These are phyloP conservation scores for Elongisporangium prolatum DNA, from an alignment of 352 stramenopile species.

Conservation along the genomic window DNA sequence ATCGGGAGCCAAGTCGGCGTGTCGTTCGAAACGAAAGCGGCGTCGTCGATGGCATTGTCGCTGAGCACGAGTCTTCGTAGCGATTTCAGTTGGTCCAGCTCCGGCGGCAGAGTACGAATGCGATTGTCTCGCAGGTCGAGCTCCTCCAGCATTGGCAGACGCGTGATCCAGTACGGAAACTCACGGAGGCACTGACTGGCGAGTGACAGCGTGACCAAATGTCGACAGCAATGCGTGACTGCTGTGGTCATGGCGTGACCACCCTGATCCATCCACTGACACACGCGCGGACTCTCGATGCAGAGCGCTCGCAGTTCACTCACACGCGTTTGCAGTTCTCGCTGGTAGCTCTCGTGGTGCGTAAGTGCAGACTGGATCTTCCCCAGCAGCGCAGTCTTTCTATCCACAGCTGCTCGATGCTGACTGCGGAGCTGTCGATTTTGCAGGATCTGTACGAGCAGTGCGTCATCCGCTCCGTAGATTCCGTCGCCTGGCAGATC, in stretches of 20 bases:
- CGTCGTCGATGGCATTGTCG: constrained; percentile 9
- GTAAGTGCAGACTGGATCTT: constrained; percentile 29
- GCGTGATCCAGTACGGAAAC: constrained; percentile 17
- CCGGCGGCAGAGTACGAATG: constrained; percentile 8
- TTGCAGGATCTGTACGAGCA: constrained; percentile 16
- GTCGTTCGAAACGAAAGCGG: constrained; percentile 6
- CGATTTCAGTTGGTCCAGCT: constrained; percentile 11
- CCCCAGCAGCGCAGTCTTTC: constrained; percentile 25
- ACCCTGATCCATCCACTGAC: constrained; percentile 1
- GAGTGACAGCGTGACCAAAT: constrained; percentile 13
- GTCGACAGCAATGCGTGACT: constrained; percentile 3
- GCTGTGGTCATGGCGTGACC: not conserved
- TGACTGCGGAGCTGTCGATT: constrained; percentile 25
- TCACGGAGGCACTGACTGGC: constrained; percentile 12
- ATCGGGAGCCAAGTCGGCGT: constrained; percentile 15
- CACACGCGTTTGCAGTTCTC: constrained; percentile 14
- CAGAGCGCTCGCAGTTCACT: not conserved
- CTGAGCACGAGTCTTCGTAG: constrained; percentile 17
- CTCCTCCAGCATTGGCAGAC: constrained; percentile 15
- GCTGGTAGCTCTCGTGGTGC: constrained; percentile 16
- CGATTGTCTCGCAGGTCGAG: constrained; percentile 35
- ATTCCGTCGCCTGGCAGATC: not conserved
- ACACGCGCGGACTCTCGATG: constrained; percentile 7
- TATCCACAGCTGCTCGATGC: constrained; percentile 6
- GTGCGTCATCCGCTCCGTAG: not conserved